A percentile compares a stretch with the other conserved stretches of the same genome.
Evolutionary conservation across 2,329 filamentous ascomycete genomes (phyloP).

Genomic region (Cryphonectria radicalis): DNA sequence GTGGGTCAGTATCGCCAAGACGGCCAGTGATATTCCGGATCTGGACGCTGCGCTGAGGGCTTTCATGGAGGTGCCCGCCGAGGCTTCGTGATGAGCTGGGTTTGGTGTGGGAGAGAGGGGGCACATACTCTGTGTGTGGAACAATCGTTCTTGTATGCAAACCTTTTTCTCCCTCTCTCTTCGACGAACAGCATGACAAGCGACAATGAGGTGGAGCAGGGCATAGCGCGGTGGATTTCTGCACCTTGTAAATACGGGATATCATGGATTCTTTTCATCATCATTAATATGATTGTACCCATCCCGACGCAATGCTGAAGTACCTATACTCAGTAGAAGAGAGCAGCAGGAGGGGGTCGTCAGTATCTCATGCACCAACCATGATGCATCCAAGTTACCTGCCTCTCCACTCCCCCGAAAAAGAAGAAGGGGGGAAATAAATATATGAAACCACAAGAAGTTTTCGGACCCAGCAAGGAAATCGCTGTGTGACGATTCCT

Average conservation of each 20-base stretch:
- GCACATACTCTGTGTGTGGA: background rate
- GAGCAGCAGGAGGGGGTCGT: background rate
- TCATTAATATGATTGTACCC: conserved; percentile 11
- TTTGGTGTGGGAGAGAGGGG: too few species aligned
- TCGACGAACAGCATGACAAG: background rate
- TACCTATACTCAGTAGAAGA: conserved; percentile 36
- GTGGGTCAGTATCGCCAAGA: conserved; percentile 53
- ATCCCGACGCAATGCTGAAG: conserved; percentile 35
- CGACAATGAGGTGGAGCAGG: too few species aligned
- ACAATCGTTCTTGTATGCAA: background rate
- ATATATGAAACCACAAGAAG: background rate
- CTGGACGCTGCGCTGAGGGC: conserved; percentile 50
- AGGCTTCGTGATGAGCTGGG: background rate
- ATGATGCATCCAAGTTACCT: conserved; percentile 5
- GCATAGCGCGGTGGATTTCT: background rate
- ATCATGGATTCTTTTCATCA: conserved; percentile 3
- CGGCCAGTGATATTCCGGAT: conserved; percentile 58
- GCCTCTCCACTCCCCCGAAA: background rate
- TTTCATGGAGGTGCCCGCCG: conserved; percentile 26
- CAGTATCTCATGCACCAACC: background rate
- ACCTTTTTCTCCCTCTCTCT: background rate
- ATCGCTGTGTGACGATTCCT: background rate
- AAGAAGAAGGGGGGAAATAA: too few species aligned
- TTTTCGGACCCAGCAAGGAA: background rate
- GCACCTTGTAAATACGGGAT: background rate